Evolutionary conservation across 2,329 filamentous ascomycete genomes (phyloP).

Genomic region (Claviceps lovelessii): DNA sequence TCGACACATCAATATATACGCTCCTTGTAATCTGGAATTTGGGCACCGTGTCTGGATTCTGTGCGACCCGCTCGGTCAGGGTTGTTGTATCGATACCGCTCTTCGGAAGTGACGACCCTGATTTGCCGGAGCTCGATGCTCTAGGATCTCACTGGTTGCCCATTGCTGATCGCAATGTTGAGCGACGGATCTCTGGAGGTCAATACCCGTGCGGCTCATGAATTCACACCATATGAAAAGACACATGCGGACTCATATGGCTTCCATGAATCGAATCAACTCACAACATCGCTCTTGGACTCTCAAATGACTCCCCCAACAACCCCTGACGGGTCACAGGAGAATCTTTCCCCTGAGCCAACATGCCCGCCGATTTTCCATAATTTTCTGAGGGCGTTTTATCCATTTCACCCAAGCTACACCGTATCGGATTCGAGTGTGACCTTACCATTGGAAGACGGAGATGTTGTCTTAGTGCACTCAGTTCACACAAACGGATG

Average conservation of each 20-base stretch:
- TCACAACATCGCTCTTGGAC: slow-evolving; percentile 29
- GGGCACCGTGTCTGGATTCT: background rate
- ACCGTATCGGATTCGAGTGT: slow-evolving; percentile 72
- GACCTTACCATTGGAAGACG: slow-evolving; percentile 75
- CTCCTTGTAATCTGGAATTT: background rate
- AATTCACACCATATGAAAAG: slow-evolving; percentile 35
- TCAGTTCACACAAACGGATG: slow-evolving; percentile 97
- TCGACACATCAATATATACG: background rate
- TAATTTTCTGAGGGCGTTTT: slow-evolving; percentile 89
- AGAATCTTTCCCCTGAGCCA: slow-evolving; percentile 34
- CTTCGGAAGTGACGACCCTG: background rate
- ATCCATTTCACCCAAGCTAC: slow-evolving; percentile 72
- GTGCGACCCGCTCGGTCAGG: slow-evolving; percentile 8
- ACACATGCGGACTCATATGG: slow-evolving; percentile 16
- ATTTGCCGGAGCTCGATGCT: slow-evolving; percentile 16
- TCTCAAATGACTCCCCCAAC: slow-evolving; percentile 63
- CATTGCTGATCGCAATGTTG: slow-evolving; percentile 22
- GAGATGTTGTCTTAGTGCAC: slow-evolving; percentile 86
- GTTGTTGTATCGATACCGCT: background rate
- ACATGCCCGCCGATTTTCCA: slow-evolving; percentile 57
- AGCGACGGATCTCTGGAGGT: slow-evolving; percentile 34
- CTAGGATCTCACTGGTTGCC: slow-evolving; percentile 12
- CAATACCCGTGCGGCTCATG: slow-evolving; percentile 47
- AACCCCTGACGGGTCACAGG: slow-evolving; percentile 56
- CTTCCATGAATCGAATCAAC: slow-evolving; percentile 16